A percentile compares a stretch with the other conserved stretches of the same genome.
phyloP scores from a whole-genome alignment of 2,329 filamentous ascomycete species.

The Dothistroma septosporum region DNA sequence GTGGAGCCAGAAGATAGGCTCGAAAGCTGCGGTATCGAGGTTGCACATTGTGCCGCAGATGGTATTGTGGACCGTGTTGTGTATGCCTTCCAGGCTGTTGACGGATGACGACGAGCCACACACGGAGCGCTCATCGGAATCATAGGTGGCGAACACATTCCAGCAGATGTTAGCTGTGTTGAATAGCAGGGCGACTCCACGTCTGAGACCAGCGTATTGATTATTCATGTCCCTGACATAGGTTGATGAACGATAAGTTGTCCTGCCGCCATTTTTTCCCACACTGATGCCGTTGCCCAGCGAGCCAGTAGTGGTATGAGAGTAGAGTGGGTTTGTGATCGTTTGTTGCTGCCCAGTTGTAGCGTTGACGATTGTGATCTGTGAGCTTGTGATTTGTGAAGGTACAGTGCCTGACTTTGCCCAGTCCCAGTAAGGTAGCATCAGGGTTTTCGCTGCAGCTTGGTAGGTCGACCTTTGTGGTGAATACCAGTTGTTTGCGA shows the following conservation, averaged over 20 bases:
- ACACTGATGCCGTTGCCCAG: neutral
- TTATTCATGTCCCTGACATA: neutral
- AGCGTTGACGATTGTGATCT: conserved; percentile 34
- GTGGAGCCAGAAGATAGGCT: conserved; percentile 75
- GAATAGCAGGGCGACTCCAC: conserved; percentile 57
- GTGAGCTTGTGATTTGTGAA: conserved; percentile 30
- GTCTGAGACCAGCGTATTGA: conserved; percentile 49
- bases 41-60: conserved; percentile 67
- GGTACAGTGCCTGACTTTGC: conserved; percentile 33
- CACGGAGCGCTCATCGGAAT: conserved; percentile 64
- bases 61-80: conserved; percentile 50
- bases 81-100: conserved; percentile 55
- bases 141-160: conserved; percentile 63
- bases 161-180: conserved; percentile 53
- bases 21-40: conserved; percentile 68
- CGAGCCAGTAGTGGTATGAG: conserved; percentile 33
- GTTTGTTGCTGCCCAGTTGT: conserved; percentile 16
- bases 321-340: conserved; percentile 35
- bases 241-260: neutral
- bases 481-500: conserved; percentile 29
- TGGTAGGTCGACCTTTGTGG: conserved; percentile 34
- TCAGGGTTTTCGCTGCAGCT: conserved; percentile 35
- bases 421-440: conserved; percentile 49
- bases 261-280: neutral
- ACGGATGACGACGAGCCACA: conserved; percentile 60